These are phyloP conservation scores for Tulasnella sp. DNA, from an alignment of 768 basidiomycete genomes.

Conservation along the genomic window DNA sequence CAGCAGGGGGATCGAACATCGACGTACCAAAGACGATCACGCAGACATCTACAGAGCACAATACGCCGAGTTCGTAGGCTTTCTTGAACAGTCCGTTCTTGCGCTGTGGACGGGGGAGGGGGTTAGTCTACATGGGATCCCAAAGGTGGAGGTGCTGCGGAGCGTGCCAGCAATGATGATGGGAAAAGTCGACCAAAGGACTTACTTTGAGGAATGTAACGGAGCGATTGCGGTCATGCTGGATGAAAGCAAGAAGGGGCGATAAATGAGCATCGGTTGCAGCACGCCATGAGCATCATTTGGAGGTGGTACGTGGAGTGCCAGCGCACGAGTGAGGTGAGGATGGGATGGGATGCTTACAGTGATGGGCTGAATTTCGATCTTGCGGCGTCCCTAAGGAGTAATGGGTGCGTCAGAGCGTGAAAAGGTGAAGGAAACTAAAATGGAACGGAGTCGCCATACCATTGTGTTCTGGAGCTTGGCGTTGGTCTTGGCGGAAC, in stretches of 20 bases:
- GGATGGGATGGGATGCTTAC: constrained; percentile 43
- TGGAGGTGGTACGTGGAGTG: not conserved
- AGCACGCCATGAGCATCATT: not conserved
- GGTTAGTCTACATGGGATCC: not conserved
- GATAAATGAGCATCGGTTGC: not conserved
- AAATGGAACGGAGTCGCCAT: constrained; percentile 15
- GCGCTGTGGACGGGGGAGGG: constrained; percentile 46
- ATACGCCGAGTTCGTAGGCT: constrained; percentile 84
- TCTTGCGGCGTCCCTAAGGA: constrained; percentile 63
- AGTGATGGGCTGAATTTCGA: constrained; percentile 76
- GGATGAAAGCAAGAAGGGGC: constrained; percentile 30
- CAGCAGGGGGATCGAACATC: not conserved
- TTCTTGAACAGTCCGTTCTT: constrained; percentile 91
- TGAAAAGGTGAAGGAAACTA: not conserved
- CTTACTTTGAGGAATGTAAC: constrained; percentile 86
- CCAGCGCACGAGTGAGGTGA: not conserved
- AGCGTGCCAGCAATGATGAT: constrained; percentile 16
- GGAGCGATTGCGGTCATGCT: constrained; percentile 89
- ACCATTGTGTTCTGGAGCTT: constrained; percentile 10
- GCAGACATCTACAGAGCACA: constrained; percentile 83
- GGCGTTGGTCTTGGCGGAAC: constrained; percentile 14
- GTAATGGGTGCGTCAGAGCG: not conserved
- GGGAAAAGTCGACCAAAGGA: not conserved
- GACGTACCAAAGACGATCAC: constrained; percentile 76
- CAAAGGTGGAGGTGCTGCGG: constrained; percentile 1